Percentiles rank a stretch among this genome's conserved stretches.
Conservation (phyloP, 768 basidiomycete genomes). For the Mrakia hoshinonis region DNA sequence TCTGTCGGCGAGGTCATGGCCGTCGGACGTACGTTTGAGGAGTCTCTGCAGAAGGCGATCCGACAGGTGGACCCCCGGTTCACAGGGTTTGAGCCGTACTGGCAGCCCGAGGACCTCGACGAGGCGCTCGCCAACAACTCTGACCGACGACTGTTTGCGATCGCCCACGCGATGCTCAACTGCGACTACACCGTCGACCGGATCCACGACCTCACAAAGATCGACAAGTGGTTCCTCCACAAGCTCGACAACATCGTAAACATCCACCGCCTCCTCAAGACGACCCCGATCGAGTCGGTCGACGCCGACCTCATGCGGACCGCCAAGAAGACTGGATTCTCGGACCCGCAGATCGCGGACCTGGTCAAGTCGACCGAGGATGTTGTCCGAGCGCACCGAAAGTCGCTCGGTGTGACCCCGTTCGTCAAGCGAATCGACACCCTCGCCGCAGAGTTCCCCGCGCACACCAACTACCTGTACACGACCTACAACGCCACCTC, state of each 20-base stretch:
- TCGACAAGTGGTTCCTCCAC: slow-evolving; percentile 99
- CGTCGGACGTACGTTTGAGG: slow-evolving; percentile 97
- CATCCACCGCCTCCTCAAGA: slow-evolving; percentile 66
- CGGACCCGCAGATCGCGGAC: slow-evolving; percentile 83
- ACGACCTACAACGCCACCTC: slow-evolving; percentile 96
- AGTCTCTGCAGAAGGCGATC: slow-evolving; percentile 95
- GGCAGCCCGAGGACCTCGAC: slow-evolving; percentile 76
- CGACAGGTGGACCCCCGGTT: slow-evolving; percentile 95
- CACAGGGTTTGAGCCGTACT: slow-evolving; percentile 94
- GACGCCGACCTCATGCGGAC: slow-evolving; percentile 68
- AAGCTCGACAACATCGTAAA: slow-evolving; percentile 98
- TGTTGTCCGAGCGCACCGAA: slow-evolving; percentile 71
- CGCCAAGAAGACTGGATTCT: slow-evolving; percentile 92
- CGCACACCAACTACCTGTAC: slow-evolving; percentile 97
- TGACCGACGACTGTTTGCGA: slow-evolving; percentile 90
- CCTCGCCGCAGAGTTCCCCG: slow-evolving; percentile 95
- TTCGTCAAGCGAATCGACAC: slow-evolving; percentile 99
- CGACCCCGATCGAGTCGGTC: slow-evolving; percentile 59
- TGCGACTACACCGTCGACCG: slow-evolving; percentile 80
- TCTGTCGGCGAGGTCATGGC: slow-evolving; percentile 99
- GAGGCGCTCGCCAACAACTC: slow-evolving; percentile 71
- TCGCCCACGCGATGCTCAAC: slow-evolving; percentile 96
- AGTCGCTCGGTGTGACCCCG: slow-evolving; percentile 77
- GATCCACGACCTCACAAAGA: slow-evolving; percentile 90
- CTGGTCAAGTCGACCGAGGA: slow-evolving; percentile 66